These are phyloP conservation scores for Phytophthora citricola DNA, from an alignment of 352 stramenopile genomes.

Conservation along the genomic window DNA sequence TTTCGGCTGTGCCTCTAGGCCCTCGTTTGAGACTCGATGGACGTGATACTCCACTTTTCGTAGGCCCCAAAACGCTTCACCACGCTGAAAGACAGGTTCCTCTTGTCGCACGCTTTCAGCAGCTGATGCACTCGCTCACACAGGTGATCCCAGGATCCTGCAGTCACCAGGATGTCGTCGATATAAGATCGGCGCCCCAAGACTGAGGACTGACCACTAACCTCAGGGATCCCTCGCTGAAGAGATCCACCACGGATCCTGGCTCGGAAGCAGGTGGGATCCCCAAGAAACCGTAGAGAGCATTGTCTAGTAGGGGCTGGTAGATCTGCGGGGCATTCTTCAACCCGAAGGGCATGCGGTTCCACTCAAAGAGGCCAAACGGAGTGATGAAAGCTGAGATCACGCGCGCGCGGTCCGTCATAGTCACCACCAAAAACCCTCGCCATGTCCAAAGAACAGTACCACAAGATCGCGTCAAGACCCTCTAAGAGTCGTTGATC, in stretches of 20 bases:
- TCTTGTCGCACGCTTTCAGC: neutral
- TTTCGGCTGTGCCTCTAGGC: too few relatives aligned
- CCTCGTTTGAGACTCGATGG: neutral
- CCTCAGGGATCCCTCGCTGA: neutral
- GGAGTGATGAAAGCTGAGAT: too few relatives aligned
- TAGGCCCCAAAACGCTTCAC: neutral
- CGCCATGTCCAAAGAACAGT: neutral
- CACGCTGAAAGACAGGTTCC: neutral
- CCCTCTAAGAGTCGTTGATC: neutral
- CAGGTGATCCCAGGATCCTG: neutral
- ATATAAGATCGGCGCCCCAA: neutral
- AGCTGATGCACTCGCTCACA: neutral
- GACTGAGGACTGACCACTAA: neutral
- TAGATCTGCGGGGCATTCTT: too few relatives aligned
- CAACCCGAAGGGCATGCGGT: too few relatives aligned
- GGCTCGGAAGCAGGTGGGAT: too few relatives aligned
- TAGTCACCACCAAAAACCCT: neutral
- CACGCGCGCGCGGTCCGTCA: too few relatives aligned
- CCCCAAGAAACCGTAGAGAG: too few relatives aligned
- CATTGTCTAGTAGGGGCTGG: too few relatives aligned
- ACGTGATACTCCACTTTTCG: neutral
- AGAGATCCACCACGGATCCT: neutral
- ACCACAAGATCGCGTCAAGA: neutral
- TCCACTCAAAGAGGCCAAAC: too few relatives aligned
- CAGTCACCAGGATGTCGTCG: neutral